Base-by-base conservation (phyloP, 2,329 filamentous ascomycete genomes). In the Pestalotiopsis sp. region DNA sequence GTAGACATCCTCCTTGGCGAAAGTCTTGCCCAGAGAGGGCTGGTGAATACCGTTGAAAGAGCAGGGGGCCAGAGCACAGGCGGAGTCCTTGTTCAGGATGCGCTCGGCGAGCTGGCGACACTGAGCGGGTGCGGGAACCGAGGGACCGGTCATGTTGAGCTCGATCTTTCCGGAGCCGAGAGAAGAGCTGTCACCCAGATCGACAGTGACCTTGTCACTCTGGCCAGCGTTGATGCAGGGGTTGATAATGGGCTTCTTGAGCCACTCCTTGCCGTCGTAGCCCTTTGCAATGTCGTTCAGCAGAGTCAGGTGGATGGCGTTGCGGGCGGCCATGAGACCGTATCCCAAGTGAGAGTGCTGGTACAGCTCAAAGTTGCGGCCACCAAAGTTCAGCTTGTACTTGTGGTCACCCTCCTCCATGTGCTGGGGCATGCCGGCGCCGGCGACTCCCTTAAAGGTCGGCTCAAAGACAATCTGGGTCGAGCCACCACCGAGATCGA, bases 381-480 rank as follows among this genome's bases (percentile, higher is more conserved):
- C 95, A 72, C 95, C 95, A 76, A 98, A 99, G 72, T 90, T 88
- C 69, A 99, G 90, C 65, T 91, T 88, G 83, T 98, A 99, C 83
- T 97, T 98, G 88, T 99, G 96, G 78, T 98, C 95, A 68, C 96
- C 96, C 58, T 95, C 92, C 20, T 91, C 88, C 76, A 99, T 87
- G 79, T 91, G 92, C 78, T 93, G 91, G 0, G 95, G 95, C 86
- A 98, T 92, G 69, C 94, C 95, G 71, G 93, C 93, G 64, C 87
- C 84, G 67, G 88, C 81, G 68, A 88, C 87, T 67, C 88, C 87
- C 79, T 93, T 92, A 83, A 97, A 99, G 65, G 92, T 97, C 25
- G 97, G 97, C 85, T 99, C 91, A 81, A 98, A 99, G 74, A 99
- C 97, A 78, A 99, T 98, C 84, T 99, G 96, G 14, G 97, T 99